Percentiles rank a stretch among this genome's conserved stretches.
Evolutionary conservation across 1,139 yeast genomes (phyloP).

Genomic region (Candida mesenterica): DNA sequence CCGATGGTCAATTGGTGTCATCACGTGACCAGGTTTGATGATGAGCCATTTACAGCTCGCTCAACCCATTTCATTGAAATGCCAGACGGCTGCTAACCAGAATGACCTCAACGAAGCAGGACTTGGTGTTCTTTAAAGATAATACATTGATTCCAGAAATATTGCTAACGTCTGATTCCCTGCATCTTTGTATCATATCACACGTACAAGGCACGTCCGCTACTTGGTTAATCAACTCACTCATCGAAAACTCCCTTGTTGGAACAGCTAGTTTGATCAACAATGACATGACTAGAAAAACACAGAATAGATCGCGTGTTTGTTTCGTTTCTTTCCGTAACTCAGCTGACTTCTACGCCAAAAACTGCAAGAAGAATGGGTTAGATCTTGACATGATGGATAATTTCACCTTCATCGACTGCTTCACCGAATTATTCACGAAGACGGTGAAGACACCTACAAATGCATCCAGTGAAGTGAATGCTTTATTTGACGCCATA

Average conservation of each 20-base stretch:
- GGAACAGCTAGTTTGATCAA: slow-evolving; percentile 42
- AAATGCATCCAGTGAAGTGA: slow-evolving; percentile 16
- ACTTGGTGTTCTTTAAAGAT: slow-evolving; percentile 54
- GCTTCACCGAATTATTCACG: slow-evolving; percentile 42
- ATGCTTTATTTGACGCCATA: slow-evolving; percentile 21
- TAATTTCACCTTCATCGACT: slow-evolving; percentile 44
- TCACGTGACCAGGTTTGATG: no score
- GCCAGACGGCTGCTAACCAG: no score
- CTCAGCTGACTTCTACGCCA: slow-evolving; percentile 33
- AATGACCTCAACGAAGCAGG: slow-evolving; percentile 42
- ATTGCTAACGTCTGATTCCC: slow-evolving; percentile 19
- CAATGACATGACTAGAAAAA: slow-evolving; percentile 28
- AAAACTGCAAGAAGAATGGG: slow-evolving; percentile 45
- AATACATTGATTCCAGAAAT: slow-evolving; percentile 42
- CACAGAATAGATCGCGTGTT: slow-evolving; percentile 28
- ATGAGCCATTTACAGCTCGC: no score
- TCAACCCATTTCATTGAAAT: no score
- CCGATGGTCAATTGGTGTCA: no score
- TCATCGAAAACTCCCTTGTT: slow-evolving; percentile 43
- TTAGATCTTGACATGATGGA: slow-evolving; percentile 29
- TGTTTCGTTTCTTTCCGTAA: slow-evolving; percentile 45
- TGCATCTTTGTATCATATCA: slow-evolving; percentile 46
- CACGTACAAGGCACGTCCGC: slow-evolving; percentile 65
- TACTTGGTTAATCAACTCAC: slow-evolving; percentile 57
- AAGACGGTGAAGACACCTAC: slow-evolving; percentile 25